phyloP scores from a whole-genome alignment of 768 basidiomycete species.

The Boletus edulis region DNA sequence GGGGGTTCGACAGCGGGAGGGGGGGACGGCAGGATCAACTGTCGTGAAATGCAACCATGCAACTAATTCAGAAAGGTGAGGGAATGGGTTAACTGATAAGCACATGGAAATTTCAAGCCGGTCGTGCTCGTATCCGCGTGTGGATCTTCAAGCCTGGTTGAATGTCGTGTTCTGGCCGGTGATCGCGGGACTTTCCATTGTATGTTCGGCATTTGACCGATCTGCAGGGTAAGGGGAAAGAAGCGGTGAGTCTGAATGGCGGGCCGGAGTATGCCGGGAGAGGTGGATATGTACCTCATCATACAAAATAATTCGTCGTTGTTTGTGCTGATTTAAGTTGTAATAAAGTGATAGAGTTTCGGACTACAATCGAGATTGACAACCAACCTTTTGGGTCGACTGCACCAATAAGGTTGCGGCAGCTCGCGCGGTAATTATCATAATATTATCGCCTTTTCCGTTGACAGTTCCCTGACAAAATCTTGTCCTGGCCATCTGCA shows the following conservation, averaged over 20 bases:
- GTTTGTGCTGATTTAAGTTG: slow-evolving; percentile 39
- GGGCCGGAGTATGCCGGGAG: slow-evolving; percentile 11
- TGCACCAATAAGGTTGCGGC: slow-evolving; percentile 37
- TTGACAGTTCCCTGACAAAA: slow-evolving; percentile 30
- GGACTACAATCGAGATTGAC: slow-evolving; percentile 42
- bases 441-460: slow-evolving; percentile 18
- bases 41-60: background rate
- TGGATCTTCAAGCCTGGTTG: slow-evolving; percentile 2
- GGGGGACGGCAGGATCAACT: slow-evolving; percentile 4
- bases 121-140: background rate
- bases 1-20: background rate
- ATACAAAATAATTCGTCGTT: background rate
- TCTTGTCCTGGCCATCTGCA: slow-evolving; percentile 14
- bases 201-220: slow-evolving; percentile 17
- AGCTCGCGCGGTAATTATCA: slow-evolving; percentile 27
- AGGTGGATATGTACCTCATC: background rate
- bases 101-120: background rate
- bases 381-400: slow-evolving; percentile 39
- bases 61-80: background rate
- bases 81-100: slow-evolving; percentile 13
- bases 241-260: slow-evolving; percentile 15
- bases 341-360: slow-evolving; percentile 55
- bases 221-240: slow-evolving; percentile 16
- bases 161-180: slow-evolving; percentile 7
- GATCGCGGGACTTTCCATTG: slow-evolving; percentile 24